phyloP scores from a whole-genome alignment of 192 early-diverging fungal genomes.

The Coemansia sp. region DNA sequence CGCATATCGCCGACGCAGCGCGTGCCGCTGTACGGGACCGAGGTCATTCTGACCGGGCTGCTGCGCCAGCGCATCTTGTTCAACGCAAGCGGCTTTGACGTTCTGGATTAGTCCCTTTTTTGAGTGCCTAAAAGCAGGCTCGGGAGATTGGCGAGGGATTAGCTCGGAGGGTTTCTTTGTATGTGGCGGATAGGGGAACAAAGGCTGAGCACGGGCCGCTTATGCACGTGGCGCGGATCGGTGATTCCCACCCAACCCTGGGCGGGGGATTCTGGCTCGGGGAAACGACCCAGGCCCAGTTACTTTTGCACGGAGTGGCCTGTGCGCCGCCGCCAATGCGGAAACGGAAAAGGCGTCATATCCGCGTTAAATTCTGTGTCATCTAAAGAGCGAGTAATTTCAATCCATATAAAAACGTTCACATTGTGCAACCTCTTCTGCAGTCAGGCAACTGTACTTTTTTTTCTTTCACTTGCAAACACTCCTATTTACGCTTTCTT shows the following conservation, averaged over 20 bases:
- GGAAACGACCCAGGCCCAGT: not conserved
- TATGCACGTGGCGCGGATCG: no score
- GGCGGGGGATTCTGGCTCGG: no score
- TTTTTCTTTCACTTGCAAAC: not conserved
- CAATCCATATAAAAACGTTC: no score
- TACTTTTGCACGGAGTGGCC: not conserved
- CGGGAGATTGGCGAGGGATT: no score
- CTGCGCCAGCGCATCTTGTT: constrained; percentile 32
- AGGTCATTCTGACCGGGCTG: constrained; percentile 33
- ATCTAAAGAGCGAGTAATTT: not conserved
- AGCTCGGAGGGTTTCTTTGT: no score
- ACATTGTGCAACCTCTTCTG: no score
- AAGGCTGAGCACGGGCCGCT: no score
- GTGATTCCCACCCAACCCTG: no score
- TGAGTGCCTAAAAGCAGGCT: no score
- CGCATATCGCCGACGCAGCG: not conserved
- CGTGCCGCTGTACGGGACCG: constrained; percentile 27
- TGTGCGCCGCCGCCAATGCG: not conserved
- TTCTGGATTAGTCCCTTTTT: not conserved
- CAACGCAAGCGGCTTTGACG: constrained; percentile 15
- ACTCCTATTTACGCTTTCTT: no score
- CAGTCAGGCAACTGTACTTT: not conserved
- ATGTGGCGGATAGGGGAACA: no score
- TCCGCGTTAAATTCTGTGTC: not conserved
- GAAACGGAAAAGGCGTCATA: not conserved